phyloP scores from a whole-genome alignment of 805 yeast genomes.

The Metschnikowia shivogae region DNA sequence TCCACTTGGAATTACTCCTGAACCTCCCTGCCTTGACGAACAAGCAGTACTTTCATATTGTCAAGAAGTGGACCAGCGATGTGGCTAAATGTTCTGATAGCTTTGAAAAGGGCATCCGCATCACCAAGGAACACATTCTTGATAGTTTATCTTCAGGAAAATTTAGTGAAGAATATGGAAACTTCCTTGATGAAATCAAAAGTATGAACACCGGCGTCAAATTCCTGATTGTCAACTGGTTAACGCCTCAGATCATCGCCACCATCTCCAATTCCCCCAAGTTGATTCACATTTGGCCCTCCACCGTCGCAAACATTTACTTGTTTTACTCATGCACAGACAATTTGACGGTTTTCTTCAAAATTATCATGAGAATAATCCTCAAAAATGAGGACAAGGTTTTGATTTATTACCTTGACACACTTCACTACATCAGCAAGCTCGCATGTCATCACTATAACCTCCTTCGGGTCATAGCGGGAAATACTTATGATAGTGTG shows the following conservation, averaged over 20 bases:
- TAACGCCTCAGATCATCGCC: conserved; percentile 39
- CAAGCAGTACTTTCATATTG: conserved; percentile 52
- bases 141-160: conserved; percentile 26
- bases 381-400: conserved; percentile 39
- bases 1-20: conserved; percentile 54
- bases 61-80: conserved; percentile 44
- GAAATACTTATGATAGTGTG: conserved; percentile 22
- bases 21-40: conserved; percentile 55
- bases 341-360: conserved; percentile 39
- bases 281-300: conserved; percentile 33
- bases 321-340: conserved; percentile 35
- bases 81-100: conserved; percentile 28
- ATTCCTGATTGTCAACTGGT: conserved; percentile 46
- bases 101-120: conserved; percentile 37
- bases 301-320: conserved; percentile 29
- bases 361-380: conserved; percentile 29
- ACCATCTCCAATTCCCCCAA: conserved; percentile 31
- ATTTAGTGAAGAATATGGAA: conserved; percentile 13
- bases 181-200: conserved; percentile 12
- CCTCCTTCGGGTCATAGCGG: conserved; percentile 33
- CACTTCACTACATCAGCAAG: conserved; percentile 31
- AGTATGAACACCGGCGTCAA: conserved; percentile 39
- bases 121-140: conserved; percentile 29
- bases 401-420: conserved; percentile 40
- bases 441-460: conserved; percentile 19